Evolutionary conservation across 2,329 filamentous ascomycete species (phyloP).

Genomic region (Nemania sp.): DNA sequence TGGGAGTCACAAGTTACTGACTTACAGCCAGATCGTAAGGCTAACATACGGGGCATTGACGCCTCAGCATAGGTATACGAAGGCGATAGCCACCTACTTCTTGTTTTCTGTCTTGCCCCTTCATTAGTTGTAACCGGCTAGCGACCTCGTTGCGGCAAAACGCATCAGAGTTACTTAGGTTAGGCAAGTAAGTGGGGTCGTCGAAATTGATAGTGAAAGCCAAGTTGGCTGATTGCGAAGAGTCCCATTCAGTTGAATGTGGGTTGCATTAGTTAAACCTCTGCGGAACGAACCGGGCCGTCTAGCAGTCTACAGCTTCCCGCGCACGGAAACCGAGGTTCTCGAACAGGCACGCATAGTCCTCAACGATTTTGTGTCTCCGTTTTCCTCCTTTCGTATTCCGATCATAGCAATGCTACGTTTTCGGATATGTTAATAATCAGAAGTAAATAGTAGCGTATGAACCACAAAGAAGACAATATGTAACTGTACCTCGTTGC

Average conservation of each 20-base stretch:
- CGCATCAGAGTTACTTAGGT: conserved; percentile 6
- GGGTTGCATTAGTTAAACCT: conserved; percentile 7
- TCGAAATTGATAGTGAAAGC: conserved; percentile 1
- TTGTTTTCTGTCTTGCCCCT: not conserved
- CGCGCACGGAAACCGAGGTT: not conserved
- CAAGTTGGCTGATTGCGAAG: conserved; percentile 5
- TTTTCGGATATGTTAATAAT: too few relatives aligned
- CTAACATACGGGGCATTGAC: conserved; percentile 6
- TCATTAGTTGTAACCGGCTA: conserved; percentile 18
- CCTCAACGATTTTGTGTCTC: too few relatives aligned
- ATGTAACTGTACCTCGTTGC: too few relatives aligned
- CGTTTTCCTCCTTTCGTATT: too few relatives aligned
- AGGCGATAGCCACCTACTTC: conserved; percentile 4
- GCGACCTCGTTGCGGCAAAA: conserved; percentile 24
- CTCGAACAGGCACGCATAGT: not conserved
- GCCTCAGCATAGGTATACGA: conserved; percentile 13
- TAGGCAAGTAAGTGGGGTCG: conserved; percentile 18
- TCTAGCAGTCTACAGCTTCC: conserved; percentile 15
- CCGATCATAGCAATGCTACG: too few relatives aligned
- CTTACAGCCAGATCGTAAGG: not conserved
- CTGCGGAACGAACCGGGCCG: conserved; percentile 1
- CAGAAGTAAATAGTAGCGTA: too few relatives aligned
- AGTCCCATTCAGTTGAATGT: conserved; percentile 4
- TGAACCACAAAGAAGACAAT: too few relatives aligned
- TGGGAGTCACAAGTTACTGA: conserved; percentile 1